Evolutionary conservation across 805 yeast genomes (phyloP).

Genomic region (Spathaspora sp.): DNA sequence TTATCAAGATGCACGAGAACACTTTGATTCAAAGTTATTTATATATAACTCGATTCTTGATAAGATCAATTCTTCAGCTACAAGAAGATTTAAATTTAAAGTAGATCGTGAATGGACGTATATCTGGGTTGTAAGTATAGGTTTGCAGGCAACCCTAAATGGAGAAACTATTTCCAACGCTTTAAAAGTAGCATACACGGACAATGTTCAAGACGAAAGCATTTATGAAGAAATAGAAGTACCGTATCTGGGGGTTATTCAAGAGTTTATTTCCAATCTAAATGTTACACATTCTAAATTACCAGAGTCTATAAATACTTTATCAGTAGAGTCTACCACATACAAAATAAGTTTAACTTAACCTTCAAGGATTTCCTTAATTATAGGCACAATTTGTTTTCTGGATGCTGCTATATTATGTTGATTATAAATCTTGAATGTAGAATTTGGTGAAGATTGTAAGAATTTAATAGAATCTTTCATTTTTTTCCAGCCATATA

Average conservation of each 20-base stretch:
- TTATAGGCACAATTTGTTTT: conserved; percentile 79
- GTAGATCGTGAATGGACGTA: conserved; percentile 11
- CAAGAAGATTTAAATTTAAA: conserved; percentile 25
- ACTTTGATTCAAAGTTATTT: conserved; percentile 32
- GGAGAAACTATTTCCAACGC: conserved; percentile 15
- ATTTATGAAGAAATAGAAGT: conserved; percentile 12
- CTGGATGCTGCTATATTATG: conserved; percentile 62
- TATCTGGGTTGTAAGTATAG: conserved; percentile 36
- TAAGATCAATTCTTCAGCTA: conserved; percentile 36
- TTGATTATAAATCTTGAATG: conserved; percentile 40
- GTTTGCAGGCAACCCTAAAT: conserved; percentile 23
- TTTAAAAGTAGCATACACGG: conserved; percentile 24
- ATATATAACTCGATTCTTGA: conserved; percentile 38
- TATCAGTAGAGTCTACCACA: conserved; percentile 6
- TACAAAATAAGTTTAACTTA: conserved; percentile 5
- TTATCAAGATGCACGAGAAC: conserved; percentile 15
- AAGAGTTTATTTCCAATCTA: conserved; percentile 13
- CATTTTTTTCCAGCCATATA: conserved; percentile 18
- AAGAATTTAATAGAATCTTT: conserved; percentile 10
- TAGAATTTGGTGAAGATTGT: background rate
- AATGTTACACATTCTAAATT: conserved; percentile 13
- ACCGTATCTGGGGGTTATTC: conserved; percentile 11
- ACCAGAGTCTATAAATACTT: conserved; percentile 12
- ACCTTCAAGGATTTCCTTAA: conserved; percentile 28
- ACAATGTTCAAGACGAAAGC: conserved; percentile 14